Evolutionary conservation across 371 early-diverging fungal genomes (phyloP).

Genomic region (Mucor mucedo): DNA sequence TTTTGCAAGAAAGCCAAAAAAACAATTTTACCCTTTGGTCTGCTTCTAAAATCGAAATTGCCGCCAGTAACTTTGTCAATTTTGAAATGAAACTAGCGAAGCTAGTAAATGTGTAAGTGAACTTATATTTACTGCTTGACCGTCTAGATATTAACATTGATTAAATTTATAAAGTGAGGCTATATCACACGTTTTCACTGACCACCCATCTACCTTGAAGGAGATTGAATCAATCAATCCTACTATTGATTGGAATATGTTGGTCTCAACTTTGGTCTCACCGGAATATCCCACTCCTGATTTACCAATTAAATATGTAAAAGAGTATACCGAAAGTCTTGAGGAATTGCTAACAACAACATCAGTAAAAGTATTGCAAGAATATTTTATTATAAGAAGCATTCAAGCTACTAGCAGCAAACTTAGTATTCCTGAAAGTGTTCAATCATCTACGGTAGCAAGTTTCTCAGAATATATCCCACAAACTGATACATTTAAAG

Average conservation of each 20-base stretch:
- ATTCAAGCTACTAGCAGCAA: background rate
- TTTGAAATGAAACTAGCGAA: constrained; percentile 1
- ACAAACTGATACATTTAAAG: background rate
- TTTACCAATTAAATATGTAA: background rate
- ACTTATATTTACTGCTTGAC: background rate
- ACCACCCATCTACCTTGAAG: background rate
- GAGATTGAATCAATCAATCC: background rate
- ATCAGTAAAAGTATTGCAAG: background rate
- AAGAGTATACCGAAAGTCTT: background rate
- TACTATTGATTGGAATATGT: constrained; percentile 1
- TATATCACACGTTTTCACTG: no score
- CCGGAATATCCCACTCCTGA: background rate
- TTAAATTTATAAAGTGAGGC: no score
- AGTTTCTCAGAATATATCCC: no score
- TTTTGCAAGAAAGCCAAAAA: background rate
- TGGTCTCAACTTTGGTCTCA: background rate
- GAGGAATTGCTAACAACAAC: background rate
- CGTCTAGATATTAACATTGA: background rate
- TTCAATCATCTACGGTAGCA: no score
- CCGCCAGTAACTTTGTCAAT: background rate
- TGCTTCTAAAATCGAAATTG: background rate
- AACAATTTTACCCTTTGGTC: constrained; percentile 5
- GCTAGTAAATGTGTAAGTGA: background rate
- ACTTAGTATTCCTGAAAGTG: background rate
- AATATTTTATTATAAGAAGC: background rate